Conservation (phyloP, 2,329 filamentous ascomycete species). For the Penicillium sclerotigenum region DNA sequence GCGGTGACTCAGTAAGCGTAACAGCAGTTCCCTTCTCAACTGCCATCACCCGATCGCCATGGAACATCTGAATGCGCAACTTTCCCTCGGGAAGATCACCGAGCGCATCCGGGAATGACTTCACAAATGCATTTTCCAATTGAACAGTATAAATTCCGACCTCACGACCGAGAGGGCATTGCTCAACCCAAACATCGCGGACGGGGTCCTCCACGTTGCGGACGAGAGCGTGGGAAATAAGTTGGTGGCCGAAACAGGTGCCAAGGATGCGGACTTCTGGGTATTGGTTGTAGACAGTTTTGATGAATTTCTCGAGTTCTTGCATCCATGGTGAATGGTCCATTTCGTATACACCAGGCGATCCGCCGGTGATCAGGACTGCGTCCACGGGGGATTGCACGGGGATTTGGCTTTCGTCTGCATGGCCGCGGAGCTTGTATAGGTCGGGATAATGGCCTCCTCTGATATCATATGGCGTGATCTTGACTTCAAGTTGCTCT, state of each 20-base stretch:
- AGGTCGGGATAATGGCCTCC: constrained; percentile 28
- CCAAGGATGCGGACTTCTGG: constrained; percentile 34
- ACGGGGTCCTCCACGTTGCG: constrained; percentile 15
- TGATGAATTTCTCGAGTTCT: constrained; percentile 26
- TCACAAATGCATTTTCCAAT: constrained; percentile 16
- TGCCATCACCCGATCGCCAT: constrained; percentile 25
- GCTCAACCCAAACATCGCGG: constrained; percentile 25
- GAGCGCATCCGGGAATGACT: constrained; percentile 15
- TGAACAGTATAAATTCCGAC: constrained; percentile 23
- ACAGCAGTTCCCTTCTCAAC: constrained; percentile 21
- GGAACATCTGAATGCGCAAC: constrained; percentile 27
- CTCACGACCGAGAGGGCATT: constrained; percentile 24
- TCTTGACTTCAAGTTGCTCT: constrained; percentile 19
- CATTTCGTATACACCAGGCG: constrained; percentile 29
- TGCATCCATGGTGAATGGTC: constrained; percentile 30
- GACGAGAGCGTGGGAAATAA: constrained; percentile 26
- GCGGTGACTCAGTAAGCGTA: constrained; percentile 17
- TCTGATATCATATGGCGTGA: constrained; percentile 26
- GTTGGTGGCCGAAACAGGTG: constrained; percentile 36
- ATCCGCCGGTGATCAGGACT: constrained; percentile 34
- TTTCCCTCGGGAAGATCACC: constrained; percentile 13
- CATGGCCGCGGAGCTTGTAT: constrained; percentile 17
- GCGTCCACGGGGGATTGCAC: constrained; percentile 25
- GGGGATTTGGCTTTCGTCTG: constrained; percentile 8
- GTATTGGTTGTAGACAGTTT: constrained; percentile 25